Base-by-base conservation (phyloP, 805 yeast species). In the Cyberlindnera maclurae region DNA sequence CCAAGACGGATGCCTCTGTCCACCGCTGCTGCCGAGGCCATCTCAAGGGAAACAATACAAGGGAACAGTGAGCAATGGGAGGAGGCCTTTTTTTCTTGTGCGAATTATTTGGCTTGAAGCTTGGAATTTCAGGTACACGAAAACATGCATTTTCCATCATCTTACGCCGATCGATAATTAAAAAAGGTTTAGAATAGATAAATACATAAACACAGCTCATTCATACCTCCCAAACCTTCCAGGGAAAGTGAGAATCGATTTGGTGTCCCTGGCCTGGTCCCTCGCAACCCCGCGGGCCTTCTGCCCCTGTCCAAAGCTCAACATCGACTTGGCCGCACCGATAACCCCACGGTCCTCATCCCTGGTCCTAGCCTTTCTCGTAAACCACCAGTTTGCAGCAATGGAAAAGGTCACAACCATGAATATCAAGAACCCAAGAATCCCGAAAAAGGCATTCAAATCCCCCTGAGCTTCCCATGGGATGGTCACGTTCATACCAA, bases 401-500 rank as follows among this genome's bases (percentile, higher is more conserved):
- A 62, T 31, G 37, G 67, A 62, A 28, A 75, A 64, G 0, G 46
- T 31, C 8, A 61, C 31, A n/a, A 68, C 71, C 32, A 73, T 39
- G 4, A 62, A 45, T 11, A 74, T 41, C 45, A 79, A 56, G 17
- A 73, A 63, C 9, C 79, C 84, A 6, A 80, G 54, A 42, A 81
- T 77, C 31, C 85, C 84, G 57, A 75, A 77, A 56, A 75, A 86
- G 86, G 93, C 82, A 3, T 66, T 73, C 29, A 70, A 59, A 32
- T 62, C 64, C 2, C 44, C 50, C 2, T 47, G 68, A 12, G 50
- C 64, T 43, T 72, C 62, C 22, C 96, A 96, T 0, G 97, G 97
- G 22, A 90, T 83, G 11, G 51, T 61, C 15, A 90, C 97, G 60
- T 90, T 90, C 98, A 90, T 90, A 54, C 97, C 97, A 62, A 90